Evolutionary conservation across 352 stramenopile species (phyloP).

Genomic region (Pythium periplocum): DNA sequence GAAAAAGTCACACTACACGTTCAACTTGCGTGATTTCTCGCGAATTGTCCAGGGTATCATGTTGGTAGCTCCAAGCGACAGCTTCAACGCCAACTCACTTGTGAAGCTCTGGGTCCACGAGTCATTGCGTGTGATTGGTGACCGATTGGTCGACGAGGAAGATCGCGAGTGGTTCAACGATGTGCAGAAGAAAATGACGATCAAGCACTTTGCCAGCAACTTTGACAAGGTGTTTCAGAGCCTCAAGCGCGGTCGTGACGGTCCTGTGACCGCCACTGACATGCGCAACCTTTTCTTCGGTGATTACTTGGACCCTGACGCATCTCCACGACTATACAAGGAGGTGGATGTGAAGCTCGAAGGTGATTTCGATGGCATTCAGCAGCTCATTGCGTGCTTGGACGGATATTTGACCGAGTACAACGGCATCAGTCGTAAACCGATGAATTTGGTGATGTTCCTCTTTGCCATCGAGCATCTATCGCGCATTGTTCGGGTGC

Average conservation of each 20-base stretch:
- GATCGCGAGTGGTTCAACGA: constrained; percentile 92
- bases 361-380: constrained; percentile 70
- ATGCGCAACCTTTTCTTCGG: constrained; percentile 93
- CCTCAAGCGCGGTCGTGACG: constrained; percentile 69
- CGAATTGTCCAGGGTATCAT: constrained; percentile 93
- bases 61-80: constrained; percentile 78
- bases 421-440: constrained; percentile 90
- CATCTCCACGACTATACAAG: constrained; percentile 70
- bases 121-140: constrained; percentile 92
- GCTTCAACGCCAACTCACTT: constrained; percentile 76
- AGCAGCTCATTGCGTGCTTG: constrained; percentile 75
- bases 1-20: constrained; percentile 95
- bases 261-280: constrained; percentile 63
- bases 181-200: constrained; percentile 82
- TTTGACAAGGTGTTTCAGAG: constrained; percentile 86
- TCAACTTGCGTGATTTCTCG: constrained; percentile 93
- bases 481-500: constrained; percentile 86
- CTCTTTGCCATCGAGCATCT: constrained; percentile 95
- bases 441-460: constrained; percentile 97
- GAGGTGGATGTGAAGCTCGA: constrained; percentile 72
- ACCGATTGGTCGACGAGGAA: constrained; percentile 89
- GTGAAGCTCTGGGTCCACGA: constrained; percentile 94
- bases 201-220: constrained; percentile 83
- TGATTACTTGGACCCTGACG: constrained; percentile 86
- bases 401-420: constrained; percentile 91